Evolutionary conservation across 371 early-diverging fungal genomes (phyloP), one percentile per base, ranked within the genome.

Genomic region (Mucor sp.): DNA sequence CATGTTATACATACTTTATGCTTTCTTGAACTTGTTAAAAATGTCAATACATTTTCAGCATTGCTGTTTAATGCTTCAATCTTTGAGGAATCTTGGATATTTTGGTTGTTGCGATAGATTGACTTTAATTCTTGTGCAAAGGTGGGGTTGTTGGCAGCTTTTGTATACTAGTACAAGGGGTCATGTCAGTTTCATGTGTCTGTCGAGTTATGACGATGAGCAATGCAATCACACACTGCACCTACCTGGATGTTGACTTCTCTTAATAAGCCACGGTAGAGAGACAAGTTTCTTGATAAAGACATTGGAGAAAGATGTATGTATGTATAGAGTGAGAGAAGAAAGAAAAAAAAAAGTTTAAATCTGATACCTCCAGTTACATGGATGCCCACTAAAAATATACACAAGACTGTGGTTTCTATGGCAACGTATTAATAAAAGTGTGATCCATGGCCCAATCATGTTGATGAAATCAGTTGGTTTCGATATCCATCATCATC

Each of bases 41-140:
- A 83, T 1, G 71, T 71, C 58, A 83, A 68, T 0, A 75, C 70
- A 67, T 83, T 75, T 35, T 80, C 83, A 8, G 83, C 83, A 70
- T 78, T 76, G 15, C 62, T 71, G 32, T 78, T 78, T 60, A 83
- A 44, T 21, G 68, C 66, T 27, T 62, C 55, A 19, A 77, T 63
- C 33, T 71, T 65, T 15, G 39, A 50, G n/a, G 79, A 70, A 74
- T 83, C 80, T 12, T 72, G 70, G 33, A 76, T 65, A 23, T 59
- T 28, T 61, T 76, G 64, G 58, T 78, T 78, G 15, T 77, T 68
- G 35, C 75, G 63, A 58, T 78, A 83, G 28, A 76, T 70, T 8
- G 70, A 19, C 23, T 73, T 76, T 25, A 83, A 59, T 56, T 83
- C 77, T n/a, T 77, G 63, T 56, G 64, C 75, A 62, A 77, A 80